Evolutionary conservation across 345 rosid genomes (phyloP).

Genomic region (Corymbia maculata): DNA sequence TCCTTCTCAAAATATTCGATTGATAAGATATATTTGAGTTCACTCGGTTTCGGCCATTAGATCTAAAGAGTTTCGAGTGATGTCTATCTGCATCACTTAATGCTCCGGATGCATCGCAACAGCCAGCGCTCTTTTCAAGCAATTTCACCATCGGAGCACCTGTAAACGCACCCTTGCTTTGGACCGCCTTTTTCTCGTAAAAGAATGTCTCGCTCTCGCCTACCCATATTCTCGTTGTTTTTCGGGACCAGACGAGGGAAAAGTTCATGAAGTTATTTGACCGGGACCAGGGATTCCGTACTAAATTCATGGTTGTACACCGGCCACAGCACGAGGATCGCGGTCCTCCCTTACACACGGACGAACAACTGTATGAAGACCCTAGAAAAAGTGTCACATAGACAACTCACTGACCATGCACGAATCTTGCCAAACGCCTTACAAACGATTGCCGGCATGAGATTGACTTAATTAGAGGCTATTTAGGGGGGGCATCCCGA

Average conservation of each 20-base stretch:
- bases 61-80: background rate
- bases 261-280: background rate
- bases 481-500: too few species aligned
- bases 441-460: too few species aligned
- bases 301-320: background rate
- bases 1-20: background rate
- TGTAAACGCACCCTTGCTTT: background rate
- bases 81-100: background rate
- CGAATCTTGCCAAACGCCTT: too few species aligned
- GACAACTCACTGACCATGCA: too few species aligned
- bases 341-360: accelerated
- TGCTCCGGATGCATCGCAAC: background rate
- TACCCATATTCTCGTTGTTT: background rate
- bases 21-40: background rate
- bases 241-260: background rate
- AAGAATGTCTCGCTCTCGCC: constrained; percentile 58
- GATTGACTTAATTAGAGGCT: too few species aligned
- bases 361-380: background rate
- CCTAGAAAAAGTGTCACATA: background rate
- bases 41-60: accelerated
- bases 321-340: accelerated
- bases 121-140: background rate
- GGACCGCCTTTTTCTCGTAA: constrained; percentile 39
- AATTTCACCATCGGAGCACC: background rate
- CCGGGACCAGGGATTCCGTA: background rate